These are phyloP conservation scores for Boeremia exigua DNA, from an alignment of 2,329 filamentous ascomycete species.

Conservation along the genomic window DNA sequence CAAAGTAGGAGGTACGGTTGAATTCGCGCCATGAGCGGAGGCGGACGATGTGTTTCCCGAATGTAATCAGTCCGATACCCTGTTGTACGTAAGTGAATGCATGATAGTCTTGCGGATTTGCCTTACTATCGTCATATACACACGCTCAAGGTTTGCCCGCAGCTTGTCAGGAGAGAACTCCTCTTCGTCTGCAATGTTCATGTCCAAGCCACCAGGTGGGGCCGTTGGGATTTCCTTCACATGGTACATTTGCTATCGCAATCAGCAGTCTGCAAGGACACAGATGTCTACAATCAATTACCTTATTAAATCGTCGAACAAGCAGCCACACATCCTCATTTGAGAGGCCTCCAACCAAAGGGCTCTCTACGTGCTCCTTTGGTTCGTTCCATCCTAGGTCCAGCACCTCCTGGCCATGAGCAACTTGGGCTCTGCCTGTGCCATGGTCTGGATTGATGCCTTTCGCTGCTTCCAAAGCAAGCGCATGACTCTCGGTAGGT, in stretches of 20 bases:
- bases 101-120: background rate
- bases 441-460: slow-evolving; percentile 51
- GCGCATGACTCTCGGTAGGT: slow-evolving; percentile 56
- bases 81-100: slow-evolving; percentile 20
- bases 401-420: slow-evolving; percentile 61
- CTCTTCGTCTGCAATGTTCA: slow-evolving; percentile 82
- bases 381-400: slow-evolving; percentile 74
- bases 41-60: slow-evolving; percentile 76
- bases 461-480: slow-evolving; percentile 50
- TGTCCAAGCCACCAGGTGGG: slow-evolving; percentile 72
- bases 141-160: slow-evolving; percentile 75
- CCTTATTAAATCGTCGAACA: slow-evolving; percentile 76
- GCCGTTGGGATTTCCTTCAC: slow-evolving; percentile 70
- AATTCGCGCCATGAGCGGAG: slow-evolving; percentile 81
- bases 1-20: slow-evolving; percentile 71
- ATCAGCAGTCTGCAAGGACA: slow-evolving; percentile 26
- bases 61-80: slow-evolving; percentile 68
- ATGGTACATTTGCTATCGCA: slow-evolving; percentile 65
- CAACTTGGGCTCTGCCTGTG: slow-evolving; percentile 52
- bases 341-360: slow-evolving; percentile 69
- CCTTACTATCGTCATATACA: slow-evolving; percentile 76
- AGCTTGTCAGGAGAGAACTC: slow-evolving; percentile 87
- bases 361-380: slow-evolving; percentile 61
- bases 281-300: slow-evolving; percentile 29
- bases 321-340: slow-evolving; percentile 79